These are phyloP conservation scores for Stentor coeruleus DNA, from an alignment of 73 alveolate genomes.

Conservation along the genomic window DNA sequence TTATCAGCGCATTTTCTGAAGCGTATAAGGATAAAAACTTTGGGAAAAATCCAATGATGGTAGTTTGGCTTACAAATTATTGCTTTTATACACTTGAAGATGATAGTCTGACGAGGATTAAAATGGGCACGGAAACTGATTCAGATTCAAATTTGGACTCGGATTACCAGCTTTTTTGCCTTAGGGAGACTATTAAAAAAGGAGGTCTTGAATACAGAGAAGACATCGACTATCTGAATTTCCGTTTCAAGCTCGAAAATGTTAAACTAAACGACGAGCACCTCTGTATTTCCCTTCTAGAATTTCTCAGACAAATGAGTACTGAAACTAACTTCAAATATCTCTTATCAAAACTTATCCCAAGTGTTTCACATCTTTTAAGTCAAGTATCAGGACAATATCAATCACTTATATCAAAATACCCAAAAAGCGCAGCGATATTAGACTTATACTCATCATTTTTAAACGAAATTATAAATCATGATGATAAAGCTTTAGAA, in stretches of 20 bases:
- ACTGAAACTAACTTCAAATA: background rate
- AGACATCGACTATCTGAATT: background rate
- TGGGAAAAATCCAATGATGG: background rate
- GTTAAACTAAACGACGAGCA: background rate
- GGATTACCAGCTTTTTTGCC: background rate
- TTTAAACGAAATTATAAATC: background rate
- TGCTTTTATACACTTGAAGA: background rate
- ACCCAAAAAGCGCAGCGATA: conserved; percentile 5
- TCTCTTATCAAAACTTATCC: background rate
- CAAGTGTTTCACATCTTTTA: background rate
- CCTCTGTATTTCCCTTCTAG: background rate
- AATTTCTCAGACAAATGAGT: background rate
- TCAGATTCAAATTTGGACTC: background rate
- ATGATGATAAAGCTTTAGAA: background rate
- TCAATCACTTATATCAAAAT: background rate
- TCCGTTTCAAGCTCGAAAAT: background rate
- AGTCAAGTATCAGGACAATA: background rate
- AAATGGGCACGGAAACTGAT: background rate
- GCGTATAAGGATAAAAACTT: background rate
- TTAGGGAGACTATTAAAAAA: background rate
- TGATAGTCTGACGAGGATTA: background rate
- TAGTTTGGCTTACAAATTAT: background rate
- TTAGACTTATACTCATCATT: background rate
- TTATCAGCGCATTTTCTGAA: background rate
- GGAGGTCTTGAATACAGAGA: conserved; percentile 1